Evolutionary conservation across 148 eudicot genomes (phyloP), one percentile per base, ranked within the genome.

Genomic region (Cornus florida): DNA sequence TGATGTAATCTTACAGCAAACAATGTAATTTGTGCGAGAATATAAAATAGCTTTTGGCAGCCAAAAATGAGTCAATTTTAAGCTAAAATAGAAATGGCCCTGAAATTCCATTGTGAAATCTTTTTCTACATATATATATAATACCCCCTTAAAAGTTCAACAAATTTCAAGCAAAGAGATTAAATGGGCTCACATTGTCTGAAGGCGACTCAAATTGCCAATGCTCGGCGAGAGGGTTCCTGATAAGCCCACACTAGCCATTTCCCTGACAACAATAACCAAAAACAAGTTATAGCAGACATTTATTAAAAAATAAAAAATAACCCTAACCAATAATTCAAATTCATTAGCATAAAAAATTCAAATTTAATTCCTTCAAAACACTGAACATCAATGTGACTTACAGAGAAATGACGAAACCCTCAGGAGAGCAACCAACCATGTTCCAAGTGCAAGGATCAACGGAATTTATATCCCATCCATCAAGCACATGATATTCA

Each of bases 361-460:
- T 66, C 20, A 43, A 67, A 50, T 10, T 38, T 24, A 74, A 46
- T 62, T 62, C 66, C 22, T 17, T 19, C 7, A 62, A 62, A 17
- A 62, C 8, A 53, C 66, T n/a, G 23, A 62, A 5, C 17, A 57
- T 17, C 5, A 4, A 35, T 11, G 10, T 16, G 32, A 84, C 98
- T 89, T 83, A 95, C 98, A 95, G 91, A 76, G 97, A 93, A 48
- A 85, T 79, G 71, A 95, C 98, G 82, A 87, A 89, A 48, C 94
- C 93, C 74, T 95, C 94, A 62, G 84, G 10, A 69, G 98, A 91
- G 83, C 98, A 95, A 80, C 81, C 97, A 81, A 95, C 91, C 94
- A 93, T 89, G 86, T 88, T 86, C 98, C 98, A 95, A 83, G 97
- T 95, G 83, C 98, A 95, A 77, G 98, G 98, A 87, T 95, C 98